Base-by-base conservation (phyloP, 2,329 filamentous ascomycete species). In the Penicillium sp. region DNA sequence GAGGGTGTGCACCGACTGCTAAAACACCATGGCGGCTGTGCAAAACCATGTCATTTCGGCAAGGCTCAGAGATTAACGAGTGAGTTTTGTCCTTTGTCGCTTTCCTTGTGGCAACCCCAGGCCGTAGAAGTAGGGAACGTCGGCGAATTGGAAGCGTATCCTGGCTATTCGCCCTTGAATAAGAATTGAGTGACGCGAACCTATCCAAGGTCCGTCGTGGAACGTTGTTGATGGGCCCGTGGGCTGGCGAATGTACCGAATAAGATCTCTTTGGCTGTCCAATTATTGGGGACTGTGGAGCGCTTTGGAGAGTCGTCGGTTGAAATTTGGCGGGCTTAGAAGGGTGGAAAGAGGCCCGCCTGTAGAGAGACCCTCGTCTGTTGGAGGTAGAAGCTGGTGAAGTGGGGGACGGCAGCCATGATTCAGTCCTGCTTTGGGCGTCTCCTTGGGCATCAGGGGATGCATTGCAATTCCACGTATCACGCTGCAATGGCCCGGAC, bases 111-210 rank as follows among this genome's bases (percentile, higher is more conserved):
- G 69, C 76, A 58, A 75, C 65, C 6, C 75, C 75, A 5, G 73
- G 77, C 45, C 71, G 69, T 19, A 70, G 77, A 29, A 76, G 67
- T 8, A 78, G 67, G 31, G 76, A 78, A 19, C 73, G 73, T 23
- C 76, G 73, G 23, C 76, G 75, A n/a, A 73, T 78, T 45, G 76
- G 58, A 15, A 75, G 76, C 60, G 73, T 73, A 8, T 73, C 71
- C 53, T 74, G 73, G 49, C 69, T 71, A 29, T 73, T 71, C 38
- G 74, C 70, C 57, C 72, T 64, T 48, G 75, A 74, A 63, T 72
- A 69, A 1, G 72, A 75, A 49, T 75, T 75, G n/a, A 72, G 72
- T 51, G 73, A 70, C 13, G 70, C 66, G 19, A 72, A 69, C 44
- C 71, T 68, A 60, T 73, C 70, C 21, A 72, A 62, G 0, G 59